These are phyloP conservation scores for Erigeron canadensis DNA, from an alignment of 129 eudicot genomes.

Conservation along the genomic window DNA sequence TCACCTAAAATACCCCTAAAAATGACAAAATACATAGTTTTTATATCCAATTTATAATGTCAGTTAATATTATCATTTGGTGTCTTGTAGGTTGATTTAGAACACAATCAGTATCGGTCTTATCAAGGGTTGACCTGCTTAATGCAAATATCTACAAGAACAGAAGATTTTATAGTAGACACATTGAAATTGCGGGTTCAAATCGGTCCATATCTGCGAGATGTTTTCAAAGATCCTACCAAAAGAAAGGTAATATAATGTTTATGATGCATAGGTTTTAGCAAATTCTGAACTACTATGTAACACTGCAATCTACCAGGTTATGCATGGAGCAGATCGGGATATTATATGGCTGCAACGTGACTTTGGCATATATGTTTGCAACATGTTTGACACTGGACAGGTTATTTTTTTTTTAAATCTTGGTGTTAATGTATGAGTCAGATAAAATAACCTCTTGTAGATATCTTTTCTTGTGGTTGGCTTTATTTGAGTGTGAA, in stretches of 20 bases:
- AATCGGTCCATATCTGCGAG: constrained; percentile 84
- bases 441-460: too few relatives aligned
- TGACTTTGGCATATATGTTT: constrained; percentile 88
- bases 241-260: constrained; percentile 65
- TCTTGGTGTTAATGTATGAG: too few relatives aligned
- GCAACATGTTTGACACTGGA: constrained; percentile 80
- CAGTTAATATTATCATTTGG: neutral
- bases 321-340: constrained; percentile 94
- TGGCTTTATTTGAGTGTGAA: constrained; percentile 7
- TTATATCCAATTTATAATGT: too few relatives aligned
- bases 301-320: constrained; percentile 41
- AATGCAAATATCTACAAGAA: constrained; percentile 97
- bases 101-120: constrained; percentile 91
- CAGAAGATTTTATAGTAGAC: constrained; percentile 90
- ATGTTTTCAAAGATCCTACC: constrained; percentile 78
- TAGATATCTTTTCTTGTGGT: neutral
- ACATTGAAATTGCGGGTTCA: constrained; percentile 82
- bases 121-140: constrained; percentile 98
- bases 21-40: neutral
- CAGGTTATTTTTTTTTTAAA: constrained; percentile 47
- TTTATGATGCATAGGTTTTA: constrained; percentile 5
- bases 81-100: constrained; percentile 82
- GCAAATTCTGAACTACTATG: constrained; percentile 4
- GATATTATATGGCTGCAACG: constrained; percentile 92
- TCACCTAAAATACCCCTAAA: neutral